Conservation (phyloP, 768 basidiomycete genomes). For the Russula olivacea region DNA sequence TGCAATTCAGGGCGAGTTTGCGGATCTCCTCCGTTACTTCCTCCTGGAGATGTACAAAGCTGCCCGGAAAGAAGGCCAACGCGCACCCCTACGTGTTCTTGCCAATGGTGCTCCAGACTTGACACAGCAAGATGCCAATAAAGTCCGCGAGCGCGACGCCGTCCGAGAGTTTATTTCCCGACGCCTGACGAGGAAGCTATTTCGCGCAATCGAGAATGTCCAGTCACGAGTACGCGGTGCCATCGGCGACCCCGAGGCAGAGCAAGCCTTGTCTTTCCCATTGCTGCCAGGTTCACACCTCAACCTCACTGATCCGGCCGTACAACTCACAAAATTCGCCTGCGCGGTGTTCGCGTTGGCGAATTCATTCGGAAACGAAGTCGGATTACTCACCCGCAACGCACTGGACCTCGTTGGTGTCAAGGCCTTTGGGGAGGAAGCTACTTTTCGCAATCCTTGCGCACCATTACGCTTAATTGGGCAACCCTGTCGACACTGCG, state of each 20-base stretch:
- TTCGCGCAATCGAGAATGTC: constrained; percentile 60
- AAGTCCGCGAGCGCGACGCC: constrained; percentile 60
- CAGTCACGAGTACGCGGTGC: constrained; percentile 58
- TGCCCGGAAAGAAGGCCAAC: constrained; percentile 53
- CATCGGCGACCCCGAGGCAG: constrained; percentile 46
- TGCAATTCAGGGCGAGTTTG: constrained; percentile 74
- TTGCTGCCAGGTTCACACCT: constrained; percentile 82
- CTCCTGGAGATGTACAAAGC: constrained; percentile 79
- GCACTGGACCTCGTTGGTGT: constrained; percentile 82
- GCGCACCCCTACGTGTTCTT: constrained; percentile 68
- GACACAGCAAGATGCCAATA: constrained; percentile 61
- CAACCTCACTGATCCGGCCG: constrained; percentile 66
- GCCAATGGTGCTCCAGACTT: constrained; percentile 59
- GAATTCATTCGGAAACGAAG: constrained; percentile 77
- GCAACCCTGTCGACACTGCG: constrained; percentile 86
- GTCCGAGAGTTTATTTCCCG: constrained; percentile 73
- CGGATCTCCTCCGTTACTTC: constrained; percentile 67
- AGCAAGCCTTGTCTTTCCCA: constrained; percentile 71
- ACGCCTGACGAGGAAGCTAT: constrained; percentile 72
- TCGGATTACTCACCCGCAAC: constrained; percentile 84
- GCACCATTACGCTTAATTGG: constrained; percentile 78
- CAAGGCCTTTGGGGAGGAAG: constrained; percentile 81
- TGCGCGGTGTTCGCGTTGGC: constrained; percentile 79
- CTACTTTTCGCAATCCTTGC: constrained; percentile 87
- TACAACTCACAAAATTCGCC: constrained; percentile 85